Evolutionary conservation across 305 asterid genomes (phyloP).

Genomic region (Fraxinus xanthoxyloides): DNA sequence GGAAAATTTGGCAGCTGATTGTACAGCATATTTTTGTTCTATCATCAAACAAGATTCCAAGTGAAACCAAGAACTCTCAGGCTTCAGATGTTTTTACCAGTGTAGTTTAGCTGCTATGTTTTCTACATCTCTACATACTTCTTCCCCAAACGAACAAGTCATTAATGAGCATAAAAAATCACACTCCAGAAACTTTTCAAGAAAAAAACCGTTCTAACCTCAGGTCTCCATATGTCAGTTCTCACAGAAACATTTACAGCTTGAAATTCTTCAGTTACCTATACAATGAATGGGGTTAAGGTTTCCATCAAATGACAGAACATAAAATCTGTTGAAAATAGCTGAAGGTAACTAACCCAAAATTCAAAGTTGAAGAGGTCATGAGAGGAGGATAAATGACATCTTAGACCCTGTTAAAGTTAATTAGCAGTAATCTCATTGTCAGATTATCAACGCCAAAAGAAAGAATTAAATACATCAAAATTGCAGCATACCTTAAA

Average conservation of each 20-base stretch:
- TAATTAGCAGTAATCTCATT: conserved; percentile 26
- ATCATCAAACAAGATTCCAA: background rate
- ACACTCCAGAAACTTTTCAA: background rate
- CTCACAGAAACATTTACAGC: conserved; percentile 92
- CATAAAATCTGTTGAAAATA: conserved; percentile 11
- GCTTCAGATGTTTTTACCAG: conserved; percentile 8
- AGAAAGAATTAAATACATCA: conserved; percentile 21
- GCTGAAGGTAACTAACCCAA: conserved; percentile 76
- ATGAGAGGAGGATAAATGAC: conserved; percentile 73
- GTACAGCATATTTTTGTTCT: background rate
- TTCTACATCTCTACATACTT: background rate
- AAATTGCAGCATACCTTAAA: conserved; percentile 65
- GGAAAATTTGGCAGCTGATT: background rate
- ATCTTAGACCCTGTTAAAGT: conserved; percentile 80
- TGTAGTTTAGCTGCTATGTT: background rate
- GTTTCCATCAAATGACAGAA: conserved; percentile 16
- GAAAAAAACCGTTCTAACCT: conserved; percentile 50
- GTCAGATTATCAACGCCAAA: conserved; percentile 19
- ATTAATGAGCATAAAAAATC: conserved; percentile 17
- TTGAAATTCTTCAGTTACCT: conserved; percentile 95
- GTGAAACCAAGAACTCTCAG: background rate
- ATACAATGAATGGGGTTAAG: conserved; percentile 25
- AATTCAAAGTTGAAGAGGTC: conserved; percentile 96
- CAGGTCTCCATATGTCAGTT: conserved; percentile 82
- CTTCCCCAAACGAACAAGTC: background rate